Evolutionary conservation across 2,329 filamentous ascomycete species (phyloP), one percentile per base, ranked within the genome.

Genomic region (Nigrospora sphaerica): DNA sequence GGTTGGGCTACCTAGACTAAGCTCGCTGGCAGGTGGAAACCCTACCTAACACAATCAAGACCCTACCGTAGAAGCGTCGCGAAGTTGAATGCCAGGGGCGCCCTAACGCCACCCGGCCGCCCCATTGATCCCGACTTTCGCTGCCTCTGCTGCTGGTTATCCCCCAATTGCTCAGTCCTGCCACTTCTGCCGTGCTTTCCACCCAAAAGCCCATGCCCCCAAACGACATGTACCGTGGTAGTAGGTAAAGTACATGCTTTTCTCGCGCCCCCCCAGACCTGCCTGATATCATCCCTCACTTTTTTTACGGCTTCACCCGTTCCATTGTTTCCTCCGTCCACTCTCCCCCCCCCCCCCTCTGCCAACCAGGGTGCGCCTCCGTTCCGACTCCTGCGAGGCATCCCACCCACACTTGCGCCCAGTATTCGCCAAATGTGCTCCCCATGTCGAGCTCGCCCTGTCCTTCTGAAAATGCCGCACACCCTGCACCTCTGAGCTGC

Each of bases 381-480:
- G n/a, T 16, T 14, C 16, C 13, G 11, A 16, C 36, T 33, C 32
- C 42, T 36, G 45, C 54, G 51, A 55, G 59, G 55, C 57, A 57
- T 54, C 51, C 47, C 55, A 55, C 54, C 54, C 56, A 58, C 56
- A 55, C 49, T 51, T 44, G 46, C 47, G 45, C 42, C 32, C 53
- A 54, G 54, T 49, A 50, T 50, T 55, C 63, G 68, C 70, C 73
- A 71, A 66, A 79, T 79, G 76, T 74, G 67, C 65, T 67, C 69
- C 74, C 72, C 75, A 80, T 80, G 76, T 79, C 74, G 67, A 74
- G 64, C 62, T 67, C 69, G 68, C 66, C 66, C 63, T 62, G 62
- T 63, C 63, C 67, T 62, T 64, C 65, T 67, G 72, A 75, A 75
- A 73, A 77, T 78, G 73, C 72, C 74, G 71, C 75, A 74, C 50